Evolutionary conservation across 1,284 basidiomycete species (phyloP), one percentile per base, ranked within the genome.

Genomic region (Tilletia caries): DNA sequence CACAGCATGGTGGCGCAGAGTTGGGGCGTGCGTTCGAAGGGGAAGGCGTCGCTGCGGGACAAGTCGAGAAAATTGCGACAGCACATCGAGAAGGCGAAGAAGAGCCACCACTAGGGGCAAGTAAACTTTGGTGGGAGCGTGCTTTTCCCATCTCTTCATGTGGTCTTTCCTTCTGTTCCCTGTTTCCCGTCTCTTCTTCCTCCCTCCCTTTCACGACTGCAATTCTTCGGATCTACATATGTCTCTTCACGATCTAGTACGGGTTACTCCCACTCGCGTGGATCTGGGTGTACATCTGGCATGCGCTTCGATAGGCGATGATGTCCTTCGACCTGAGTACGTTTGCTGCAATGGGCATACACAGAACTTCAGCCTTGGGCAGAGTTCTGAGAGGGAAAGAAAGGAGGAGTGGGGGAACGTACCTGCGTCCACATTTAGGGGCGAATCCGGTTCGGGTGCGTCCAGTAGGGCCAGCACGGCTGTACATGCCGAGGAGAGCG

Each of bases 391-490:
- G 37, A 41, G 37, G 10, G 37, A 27, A 44, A 65, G 8, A 20
- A 43, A 65, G 34, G 43, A 34, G 48, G 64, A n/a, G 23, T 18
- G 23, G 13, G 8, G 8, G 20, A 18, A 2, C 54, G 23, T 32
- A 60, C 54, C 54, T 33, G 83, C 83, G 66, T 84, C 83, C 0
- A 84, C 83, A 54, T 84, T 84, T 20, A 84, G 70, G 3, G 83
- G 83, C 32, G 75, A 78, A 67, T 78, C 75, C 0, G 83, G 80
- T 68, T 83, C 83, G 2, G 83, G 83, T 0, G 71, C 70, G 33
- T 82, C 83, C 3, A 84, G 68, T 3, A 84, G 70, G 3, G 79
- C 77, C 6, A 83, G 62, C 0, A 84, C 74, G 13, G 83, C 83
- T 0, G 80, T 79, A 25, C 76, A 82, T 0, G 79, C 77, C 0